Conservation (phyloP, 768 basidiomycete genomes). For the Fomitopsis serialis region DNA sequence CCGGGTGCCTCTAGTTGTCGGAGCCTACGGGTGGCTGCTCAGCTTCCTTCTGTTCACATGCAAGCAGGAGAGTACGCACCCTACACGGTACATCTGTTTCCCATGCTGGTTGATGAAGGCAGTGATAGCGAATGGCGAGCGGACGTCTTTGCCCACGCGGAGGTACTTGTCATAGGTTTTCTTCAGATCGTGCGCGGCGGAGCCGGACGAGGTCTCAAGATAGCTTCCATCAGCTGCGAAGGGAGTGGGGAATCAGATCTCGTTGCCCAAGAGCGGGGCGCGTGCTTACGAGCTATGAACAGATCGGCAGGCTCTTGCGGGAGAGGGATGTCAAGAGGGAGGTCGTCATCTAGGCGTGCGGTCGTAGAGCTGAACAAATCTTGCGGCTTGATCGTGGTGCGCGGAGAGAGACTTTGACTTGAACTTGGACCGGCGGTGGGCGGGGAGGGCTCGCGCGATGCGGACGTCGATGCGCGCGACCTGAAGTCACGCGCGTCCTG, state of each 20-base stretch:
- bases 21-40: conserved; percentile 32
- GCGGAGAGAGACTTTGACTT: background rate
- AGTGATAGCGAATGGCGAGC: conserved; percentile 81
- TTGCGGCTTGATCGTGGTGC: background rate
- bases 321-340: background rate
- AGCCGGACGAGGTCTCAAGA: conserved; percentile 75
- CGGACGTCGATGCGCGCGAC: background rate
- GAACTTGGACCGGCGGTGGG: background rate
- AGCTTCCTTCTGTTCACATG: background rate
- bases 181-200: conserved; percentile 75
- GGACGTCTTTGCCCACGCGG: conserved; percentile 60
- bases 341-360: background rate
- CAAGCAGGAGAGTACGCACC: conserved; percentile 42
- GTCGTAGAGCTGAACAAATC: background rate
- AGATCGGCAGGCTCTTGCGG: conserved; percentile 15
- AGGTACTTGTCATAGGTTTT: conserved; percentile 63
- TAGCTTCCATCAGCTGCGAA: conserved; percentile 64
- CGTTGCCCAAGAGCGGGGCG: background rate
- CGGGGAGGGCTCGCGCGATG: background rate
- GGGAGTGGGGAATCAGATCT: background rate
- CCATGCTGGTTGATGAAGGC: conserved; percentile 79
- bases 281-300: conserved; percentile 26
- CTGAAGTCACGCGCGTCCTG: background rate
- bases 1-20: conserved; percentile 61
- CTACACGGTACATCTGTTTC: conserved; percentile 69